These are phyloP conservation scores for Sophora flavescens DNA, from an alignment of 306 rosid species.

Conservation along the genomic window DNA sequence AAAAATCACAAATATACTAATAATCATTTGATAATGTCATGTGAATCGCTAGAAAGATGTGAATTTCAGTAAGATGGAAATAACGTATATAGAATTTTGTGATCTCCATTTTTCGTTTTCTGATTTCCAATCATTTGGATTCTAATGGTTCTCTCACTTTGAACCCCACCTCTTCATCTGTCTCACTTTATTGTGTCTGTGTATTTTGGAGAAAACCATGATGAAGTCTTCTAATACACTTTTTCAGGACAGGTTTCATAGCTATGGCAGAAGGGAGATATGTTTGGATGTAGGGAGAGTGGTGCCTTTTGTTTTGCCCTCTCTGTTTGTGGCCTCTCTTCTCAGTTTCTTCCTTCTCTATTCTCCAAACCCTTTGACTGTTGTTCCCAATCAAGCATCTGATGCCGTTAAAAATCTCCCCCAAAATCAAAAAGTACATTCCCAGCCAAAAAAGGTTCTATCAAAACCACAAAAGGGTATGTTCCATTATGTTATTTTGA, in stretches of 20 bases:
- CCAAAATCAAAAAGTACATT: slow-evolving; percentile 34
- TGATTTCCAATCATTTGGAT: slow-evolving; percentile 12
- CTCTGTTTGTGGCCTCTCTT: slow-evolving; percentile 56
- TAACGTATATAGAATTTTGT: neutral
- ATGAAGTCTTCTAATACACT: slow-evolving; percentile 52
- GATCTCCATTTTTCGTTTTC: neutral
- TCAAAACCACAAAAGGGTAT: slow-evolving; percentile 56
- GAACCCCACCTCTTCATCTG: neutral
- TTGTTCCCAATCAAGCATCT: slow-evolving; percentile 45
- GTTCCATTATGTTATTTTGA: neutral
- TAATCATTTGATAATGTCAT: too few species aligned
- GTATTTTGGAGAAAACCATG: slow-evolving; percentile 50
- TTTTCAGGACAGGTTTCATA: slow-evolving; percentile 46
- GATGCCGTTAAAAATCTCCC: slow-evolving; percentile 25
- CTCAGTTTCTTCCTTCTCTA: slow-evolving; percentile 56
- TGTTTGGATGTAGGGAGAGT: slow-evolving; percentile 42
- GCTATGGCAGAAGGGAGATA: slow-evolving; percentile 54
- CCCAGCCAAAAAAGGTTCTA: slow-evolving; percentile 21
- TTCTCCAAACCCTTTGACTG: slow-evolving; percentile 62
- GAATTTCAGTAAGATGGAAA: neutral
- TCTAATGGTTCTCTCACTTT: slow-evolving; percentile 38
- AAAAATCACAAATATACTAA: too few species aligned
- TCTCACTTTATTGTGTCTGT: slow-evolving; percentile 4
- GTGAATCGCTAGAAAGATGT: neutral
- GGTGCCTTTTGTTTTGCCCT: slow-evolving; percentile 54